phyloP scores from a whole-genome alignment of 257 asterid species.

The Cordia subcordata region DNA sequence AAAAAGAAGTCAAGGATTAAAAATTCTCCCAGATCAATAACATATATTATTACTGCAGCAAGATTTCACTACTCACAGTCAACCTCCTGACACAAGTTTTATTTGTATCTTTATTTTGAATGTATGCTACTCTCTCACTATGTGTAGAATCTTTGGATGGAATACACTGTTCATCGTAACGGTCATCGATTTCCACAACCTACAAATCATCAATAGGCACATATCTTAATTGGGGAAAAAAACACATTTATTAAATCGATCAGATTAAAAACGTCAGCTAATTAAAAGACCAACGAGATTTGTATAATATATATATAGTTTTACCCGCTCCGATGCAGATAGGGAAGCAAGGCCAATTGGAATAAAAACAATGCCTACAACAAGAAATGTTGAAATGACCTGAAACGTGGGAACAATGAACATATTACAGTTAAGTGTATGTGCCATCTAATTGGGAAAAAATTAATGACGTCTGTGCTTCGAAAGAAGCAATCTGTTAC shows the following conservation, averaged over 20 bases:
- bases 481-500: neutral
- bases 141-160: slow-evolving; percentile 31
- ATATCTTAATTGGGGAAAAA: neutral
- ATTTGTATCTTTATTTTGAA: slow-evolving; percentile 33
- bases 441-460: neutral
- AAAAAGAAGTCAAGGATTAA: neutral
- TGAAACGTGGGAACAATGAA: slow-evolving; percentile 19
- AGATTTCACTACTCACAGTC: slow-evolving; percentile 33
- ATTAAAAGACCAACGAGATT: neutral
- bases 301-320: neutral
- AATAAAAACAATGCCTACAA: slow-evolving; percentile 64
- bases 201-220: slow-evolving; percentile 14
- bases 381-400: slow-evolving; percentile 63
- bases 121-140: slow-evolving; percentile 38
- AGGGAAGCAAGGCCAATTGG: slow-evolving; percentile 76
- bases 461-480: too few relatives aligned
- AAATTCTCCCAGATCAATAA: too few relatives aligned
- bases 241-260: neutral
- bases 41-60: too few relatives aligned
- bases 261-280: too few relatives aligned
- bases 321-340: slow-evolving; percentile 67
- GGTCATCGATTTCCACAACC: slow-evolving; percentile 78
- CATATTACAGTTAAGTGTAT: neutral
- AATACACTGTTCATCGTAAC: slow-evolving; percentile 60
- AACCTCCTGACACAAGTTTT: slow-evolving; percentile 50